phyloP scores from a whole-genome alignment of 2,329 filamentous ascomycete species.

The Arthrobotrys iridis region DNA sequence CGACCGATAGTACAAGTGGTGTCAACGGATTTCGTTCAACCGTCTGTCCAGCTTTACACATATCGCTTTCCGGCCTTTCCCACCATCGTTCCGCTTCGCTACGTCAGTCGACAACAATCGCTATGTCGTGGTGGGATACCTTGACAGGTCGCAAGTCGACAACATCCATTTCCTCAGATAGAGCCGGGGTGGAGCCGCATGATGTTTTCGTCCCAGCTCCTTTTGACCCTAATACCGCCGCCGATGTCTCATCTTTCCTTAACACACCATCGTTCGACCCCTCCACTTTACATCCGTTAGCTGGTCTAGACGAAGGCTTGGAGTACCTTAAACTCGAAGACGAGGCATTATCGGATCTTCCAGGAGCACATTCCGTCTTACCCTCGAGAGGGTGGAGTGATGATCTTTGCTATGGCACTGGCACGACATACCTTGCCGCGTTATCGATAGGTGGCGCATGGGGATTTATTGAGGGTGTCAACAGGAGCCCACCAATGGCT shows the following conservation, averaged over 20 bases:
- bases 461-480: slow-evolving; percentile 89
- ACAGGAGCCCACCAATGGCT: slow-evolving; percentile 73
- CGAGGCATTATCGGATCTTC: slow-evolving; percentile 83
- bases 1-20: neutral
- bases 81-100: neutral
- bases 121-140: slow-evolving; percentile 62
- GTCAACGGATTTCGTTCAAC: neutral
- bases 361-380: slow-evolving; percentile 84
- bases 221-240: slow-evolving; percentile 77
- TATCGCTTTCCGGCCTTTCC: neutral
- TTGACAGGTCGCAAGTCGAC: slow-evolving; percentile 61
- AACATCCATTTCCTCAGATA: slow-evolving; percentile 64
- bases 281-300: slow-evolving; percentile 87
- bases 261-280: slow-evolving; percentile 81
- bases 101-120: slow-evolving; percentile 35
- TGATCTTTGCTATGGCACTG: slow-evolving; percentile 96
- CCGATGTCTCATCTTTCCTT: slow-evolving; percentile 88
- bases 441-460: slow-evolving; percentile 86
- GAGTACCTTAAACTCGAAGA: slow-evolving; percentile 97
- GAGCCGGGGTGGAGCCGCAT: slow-evolving; percentile 63
- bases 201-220: slow-evolving; percentile 67
- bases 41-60: neutral
- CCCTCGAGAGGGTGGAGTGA: slow-evolving; percentile 97
- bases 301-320: slow-evolving; percentile 90
- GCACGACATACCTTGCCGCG: slow-evolving; percentile 90